A percentile compares a stretch with the other conserved stretches of the same genome.
phyloP scores from a whole-genome alignment of 2,329 filamentous ascomycete species.

The Hansfordia pulvinata region DNA sequence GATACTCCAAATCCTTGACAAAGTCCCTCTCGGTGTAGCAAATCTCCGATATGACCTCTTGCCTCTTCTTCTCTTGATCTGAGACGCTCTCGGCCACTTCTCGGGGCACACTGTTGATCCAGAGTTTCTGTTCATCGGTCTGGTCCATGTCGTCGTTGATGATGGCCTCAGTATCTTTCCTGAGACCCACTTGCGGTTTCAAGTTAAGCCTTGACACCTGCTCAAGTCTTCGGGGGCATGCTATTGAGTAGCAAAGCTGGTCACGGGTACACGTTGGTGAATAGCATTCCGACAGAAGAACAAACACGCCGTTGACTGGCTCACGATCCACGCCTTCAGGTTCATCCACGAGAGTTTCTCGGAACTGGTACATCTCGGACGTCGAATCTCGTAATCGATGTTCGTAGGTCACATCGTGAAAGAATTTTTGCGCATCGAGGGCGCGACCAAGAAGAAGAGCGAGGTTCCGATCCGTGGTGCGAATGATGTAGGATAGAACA shows the following conservation, averaged over 20 bases:
- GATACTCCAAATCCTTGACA: constrained; percentile 94
- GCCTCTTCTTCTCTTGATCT: constrained; percentile 90
- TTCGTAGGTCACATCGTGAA: constrained; percentile 97
- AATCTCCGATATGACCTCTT: constrained; percentile 95
- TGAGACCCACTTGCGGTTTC: constrained; percentile 81
- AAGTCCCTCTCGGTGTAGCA: constrained; percentile 99
- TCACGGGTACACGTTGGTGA: constrained; percentile 94
- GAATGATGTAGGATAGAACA: constrained; percentile 89
- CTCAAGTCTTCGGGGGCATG: constrained; percentile 83
- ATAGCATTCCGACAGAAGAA: constrained; percentile 91
- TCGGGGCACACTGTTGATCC: constrained; percentile 97
- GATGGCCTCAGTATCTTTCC: constrained; percentile 41
- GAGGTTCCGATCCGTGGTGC: constrained; percentile 89
- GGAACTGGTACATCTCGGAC: constrained; percentile 92
- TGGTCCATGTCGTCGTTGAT: constrained; percentile 66
- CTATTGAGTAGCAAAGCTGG: constrained; percentile 94
- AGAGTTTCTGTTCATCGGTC: constrained; percentile 91
- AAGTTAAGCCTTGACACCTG: constrained; percentile 90
- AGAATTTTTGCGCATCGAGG: constrained; percentile 95
- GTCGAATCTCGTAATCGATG: constrained; percentile 89
- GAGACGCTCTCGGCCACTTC: constrained; percentile 83
- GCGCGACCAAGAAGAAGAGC: constrained; percentile 82
- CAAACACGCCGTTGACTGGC: constrained; percentile 87
- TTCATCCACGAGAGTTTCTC: constrained; percentile 80
- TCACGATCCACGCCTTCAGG: too few species aligned